A percentile compares a stretch with the other conserved stretches of the same genome.
Evolutionary conservation across 441 rosid species (phyloP).

Genomic region (Geranium incanum): DNA sequence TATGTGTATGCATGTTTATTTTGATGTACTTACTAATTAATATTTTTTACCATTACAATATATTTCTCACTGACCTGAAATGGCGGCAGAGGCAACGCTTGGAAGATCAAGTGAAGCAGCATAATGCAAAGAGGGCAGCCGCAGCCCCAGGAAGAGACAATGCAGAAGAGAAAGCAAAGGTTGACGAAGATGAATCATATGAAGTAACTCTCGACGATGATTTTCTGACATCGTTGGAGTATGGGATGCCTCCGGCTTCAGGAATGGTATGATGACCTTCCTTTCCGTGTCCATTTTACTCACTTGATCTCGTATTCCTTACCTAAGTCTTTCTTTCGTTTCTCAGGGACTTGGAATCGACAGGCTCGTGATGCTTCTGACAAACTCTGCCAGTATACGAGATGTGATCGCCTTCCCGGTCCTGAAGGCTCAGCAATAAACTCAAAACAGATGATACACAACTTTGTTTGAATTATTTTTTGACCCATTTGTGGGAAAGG

Average conservation of each 20-base stretch:
- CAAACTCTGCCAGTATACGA: conserved; percentile 74
- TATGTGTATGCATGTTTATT: neutral
- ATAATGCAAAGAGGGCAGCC: conserved; percentile 62
- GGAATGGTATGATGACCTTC: conserved; percentile 62
- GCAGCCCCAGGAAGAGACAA: conserved; percentile 27
- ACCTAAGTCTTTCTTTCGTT: conserved; percentile 11
- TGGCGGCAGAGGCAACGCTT: conserved; percentile 61
- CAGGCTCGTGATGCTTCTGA: conserved; percentile 83
- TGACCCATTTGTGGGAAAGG: too few species aligned
- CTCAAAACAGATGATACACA: too few species aligned
- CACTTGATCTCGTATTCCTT: neutral
- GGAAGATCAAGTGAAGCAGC: conserved; percentile 94
- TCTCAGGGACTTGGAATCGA: conserved; percentile 86
- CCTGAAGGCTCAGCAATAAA: conserved; percentile 60
- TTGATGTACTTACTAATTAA: neutral
- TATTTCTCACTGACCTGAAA: conserved; percentile 16
- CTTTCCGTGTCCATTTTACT: neutral
- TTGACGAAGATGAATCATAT: conserved; percentile 57
- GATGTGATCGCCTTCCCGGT: conserved; percentile 93
- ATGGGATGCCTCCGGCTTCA: conserved; percentile 97
- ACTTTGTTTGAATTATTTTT: too few species aligned
- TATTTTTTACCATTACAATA: neutral
- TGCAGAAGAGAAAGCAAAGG: conserved; percentile 29
- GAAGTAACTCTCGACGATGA: conserved; percentile 88
- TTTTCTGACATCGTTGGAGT: conserved; percentile 87